These are phyloP conservation scores for Cladosporium sp. DNA, from an alignment of 2,329 filamentous ascomycete species.

Conservation along the genomic window DNA sequence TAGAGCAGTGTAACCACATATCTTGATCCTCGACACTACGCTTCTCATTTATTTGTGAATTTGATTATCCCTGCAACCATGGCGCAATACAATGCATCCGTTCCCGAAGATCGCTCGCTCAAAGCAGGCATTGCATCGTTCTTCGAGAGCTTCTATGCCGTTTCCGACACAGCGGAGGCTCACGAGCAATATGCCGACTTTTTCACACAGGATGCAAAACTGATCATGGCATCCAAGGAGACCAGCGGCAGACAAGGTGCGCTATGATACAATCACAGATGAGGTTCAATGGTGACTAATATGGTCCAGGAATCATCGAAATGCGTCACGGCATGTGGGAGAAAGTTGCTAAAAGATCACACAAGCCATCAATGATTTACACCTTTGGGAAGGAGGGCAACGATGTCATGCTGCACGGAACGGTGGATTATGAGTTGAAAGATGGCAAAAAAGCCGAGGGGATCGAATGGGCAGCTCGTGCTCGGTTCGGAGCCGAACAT, in stretches of 20 bases:
- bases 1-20: not conserved
- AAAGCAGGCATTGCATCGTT: constrained; percentile 40
- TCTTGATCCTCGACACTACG: not conserved
- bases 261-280: not conserved
- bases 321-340: constrained; percentile 53
- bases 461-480: constrained; percentile 54
- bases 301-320: constrained; percentile 50
- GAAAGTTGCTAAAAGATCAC: constrained; percentile 44
- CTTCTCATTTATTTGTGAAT: not conserved
- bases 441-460: constrained; percentile 41
- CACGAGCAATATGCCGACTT: constrained; percentile 47
- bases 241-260: constrained; percentile 44
- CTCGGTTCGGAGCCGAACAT: constrained; percentile 48
- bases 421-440: constrained; percentile 50
- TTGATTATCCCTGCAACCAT: not conserved
- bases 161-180: constrained; percentile 44
- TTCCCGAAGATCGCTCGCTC: constrained; percentile 28
- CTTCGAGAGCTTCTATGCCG: constrained; percentile 45
- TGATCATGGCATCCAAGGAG: constrained; percentile 51
- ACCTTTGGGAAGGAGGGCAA: constrained; percentile 44
- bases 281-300: too few species aligned
- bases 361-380: constrained; percentile 47
- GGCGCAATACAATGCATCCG: constrained; percentile 27
- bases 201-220: constrained; percentile 46
- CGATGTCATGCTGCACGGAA: constrained; percentile 53